Base-by-base conservation (phyloP, 2,329 filamentous ascomycete species). In the Epichloe amarillans region DNA sequence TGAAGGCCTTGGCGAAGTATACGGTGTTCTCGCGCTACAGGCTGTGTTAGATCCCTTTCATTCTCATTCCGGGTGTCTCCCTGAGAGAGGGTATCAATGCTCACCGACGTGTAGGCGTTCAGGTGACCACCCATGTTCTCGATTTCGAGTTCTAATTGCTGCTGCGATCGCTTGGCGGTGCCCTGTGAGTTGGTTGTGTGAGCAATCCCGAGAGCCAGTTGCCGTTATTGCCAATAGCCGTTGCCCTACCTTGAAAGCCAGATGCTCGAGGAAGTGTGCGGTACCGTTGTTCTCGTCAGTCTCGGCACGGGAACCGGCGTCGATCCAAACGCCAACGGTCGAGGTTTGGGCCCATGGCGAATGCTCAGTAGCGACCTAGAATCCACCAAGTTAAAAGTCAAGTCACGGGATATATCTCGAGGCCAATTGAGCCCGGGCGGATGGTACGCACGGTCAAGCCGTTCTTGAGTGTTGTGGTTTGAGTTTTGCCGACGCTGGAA, bases 51-150 rank as follows among this genome's bases (percentile, higher is more conserved):
- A 52, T 46, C 51, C 11, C 33, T n/a, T n/a, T 47, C 42, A 39
- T 37, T 53, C 55, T 47, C 42, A 36, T 38, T 53, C 55, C 33
- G 50, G 41, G 48, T 17, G n/a, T 44, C 19, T 60, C 56, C 57
- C 54, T 56, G 56, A 46, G 54, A 52, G 62, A 63, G 61, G 44
- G 33, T 30, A 12, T n/a, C 30, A 23, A 41, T 44, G 72, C 85
- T 66, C 83, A 96, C 90, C 77, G 91, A 97, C 64, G 93, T 98
- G 79, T 98, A 98, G 69, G 93, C 93, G 74, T 98, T 98, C 64
- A 98, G 80, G 76, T 98, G 93, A 58, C 88, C 93, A 70, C 93
- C 93, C 88, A 98, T 96, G 77, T 98, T 98, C 80, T 98, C 93
- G 67, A 98, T 97, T 78, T 98, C 93, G 58, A 98, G 84, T 77